These are phyloP conservation scores for Phaffomyces opuntiae DNA, from an alignment of 805 yeast genomes.

Conservation along the genomic window DNA sequence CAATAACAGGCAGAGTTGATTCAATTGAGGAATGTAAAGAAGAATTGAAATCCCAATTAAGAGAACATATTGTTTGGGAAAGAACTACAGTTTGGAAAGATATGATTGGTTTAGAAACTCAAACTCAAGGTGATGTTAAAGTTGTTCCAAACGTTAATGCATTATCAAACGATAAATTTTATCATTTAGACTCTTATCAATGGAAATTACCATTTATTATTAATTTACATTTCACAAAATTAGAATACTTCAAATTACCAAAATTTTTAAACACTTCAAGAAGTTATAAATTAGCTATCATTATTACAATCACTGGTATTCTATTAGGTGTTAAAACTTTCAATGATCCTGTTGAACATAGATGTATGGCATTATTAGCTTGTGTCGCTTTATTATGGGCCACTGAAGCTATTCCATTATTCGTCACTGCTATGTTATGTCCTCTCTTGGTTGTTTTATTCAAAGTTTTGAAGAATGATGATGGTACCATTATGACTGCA, in stretches of 20 bases:
- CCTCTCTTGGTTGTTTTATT: constrained; percentile 75
- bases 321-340: constrained; percentile 54
- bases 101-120: constrained; percentile 78
- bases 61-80: constrained; percentile 95
- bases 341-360: constrained; percentile 51
- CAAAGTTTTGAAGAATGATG: constrained; percentile 49
- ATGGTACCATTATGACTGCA: constrained; percentile 53
- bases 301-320: constrained; percentile 45
- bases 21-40: constrained; percentile 38
- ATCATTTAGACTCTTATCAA: constrained; percentile 26
- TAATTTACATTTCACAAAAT: constrained; percentile 19
- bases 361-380: constrained; percentile 60
- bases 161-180: constrained; percentile 20
- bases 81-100: constrained; percentile 96
- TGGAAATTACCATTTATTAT: constrained; percentile 27
- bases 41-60: constrained; percentile 54
- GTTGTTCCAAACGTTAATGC: constrained; percentile 31
- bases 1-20: constrained; percentile 30
- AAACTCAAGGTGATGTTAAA: constrained; percentile 36
- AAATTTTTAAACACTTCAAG: constrained; percentile 40
- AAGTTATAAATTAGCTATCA: constrained; percentile 40
- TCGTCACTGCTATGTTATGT: constrained; percentile 79
- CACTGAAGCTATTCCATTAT: constrained; percentile 86
- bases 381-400: constrained; percentile 82
- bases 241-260: constrained; percentile 36